These are phyloP conservation scores for Sarocladiaceae sp. DNA, from an alignment of 2,329 filamentous ascomycete species.

Conservation along the genomic window DNA sequence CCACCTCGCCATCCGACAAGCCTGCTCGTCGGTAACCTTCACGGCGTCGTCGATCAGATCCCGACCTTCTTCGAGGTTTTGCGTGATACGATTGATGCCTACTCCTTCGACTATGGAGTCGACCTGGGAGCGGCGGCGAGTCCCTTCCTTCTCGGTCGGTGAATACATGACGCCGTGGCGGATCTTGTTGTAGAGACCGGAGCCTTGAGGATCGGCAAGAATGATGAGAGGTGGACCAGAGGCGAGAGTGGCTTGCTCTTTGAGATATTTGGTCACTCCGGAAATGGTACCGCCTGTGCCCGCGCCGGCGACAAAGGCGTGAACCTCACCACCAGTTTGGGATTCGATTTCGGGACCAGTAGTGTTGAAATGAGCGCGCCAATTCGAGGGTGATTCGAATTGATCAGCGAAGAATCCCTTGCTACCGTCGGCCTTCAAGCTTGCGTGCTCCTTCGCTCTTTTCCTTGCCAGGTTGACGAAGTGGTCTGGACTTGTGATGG, in stretches of 20 bases:
- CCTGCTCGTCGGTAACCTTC: slow-evolving; percentile 82
- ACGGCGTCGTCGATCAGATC: slow-evolving; percentile 89
- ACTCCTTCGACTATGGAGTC: slow-evolving; percentile 96
- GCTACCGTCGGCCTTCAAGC: slow-evolving; percentile 51
- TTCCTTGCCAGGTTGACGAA: slow-evolving; percentile 88
- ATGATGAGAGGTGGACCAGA: slow-evolving; percentile 58
- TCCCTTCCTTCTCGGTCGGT: slow-evolving; percentile 82
- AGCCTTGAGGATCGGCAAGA: slow-evolving; percentile 90
- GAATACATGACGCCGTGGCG: slow-evolving; percentile 96
- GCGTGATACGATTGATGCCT: slow-evolving; percentile 90
- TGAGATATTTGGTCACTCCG: slow-evolving; percentile 79
- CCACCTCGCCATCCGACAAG: slow-evolving; percentile 91
- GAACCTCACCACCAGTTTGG: slow-evolving; percentile 70
- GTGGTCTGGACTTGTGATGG: slow-evolving; percentile 88
- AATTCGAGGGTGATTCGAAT: slow-evolving; percentile 90
- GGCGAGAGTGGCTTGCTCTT: slow-evolving; percentile 58
- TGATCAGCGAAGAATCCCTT: slow-evolving; percentile 93
- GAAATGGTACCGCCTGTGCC: slow-evolving; percentile 93
- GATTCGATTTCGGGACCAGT: slow-evolving; percentile 87
- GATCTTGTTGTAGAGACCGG: slow-evolving; percentile 87
- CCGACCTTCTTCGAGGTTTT: slow-evolving; percentile 84
- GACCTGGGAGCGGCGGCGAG: slow-evolving; percentile 81
- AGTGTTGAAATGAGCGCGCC: slow-evolving; percentile 71
- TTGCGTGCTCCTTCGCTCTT: slow-evolving; percentile 71
- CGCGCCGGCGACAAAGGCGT: slow-evolving; percentile 89